A percentile compares a stretch with the other conserved stretches of the same genome.
These are phyloP conservation scores for Nothomitra cinnamomea DNA, from an alignment of 2,329 filamentous ascomycete species.

Conservation along the genomic window DNA sequence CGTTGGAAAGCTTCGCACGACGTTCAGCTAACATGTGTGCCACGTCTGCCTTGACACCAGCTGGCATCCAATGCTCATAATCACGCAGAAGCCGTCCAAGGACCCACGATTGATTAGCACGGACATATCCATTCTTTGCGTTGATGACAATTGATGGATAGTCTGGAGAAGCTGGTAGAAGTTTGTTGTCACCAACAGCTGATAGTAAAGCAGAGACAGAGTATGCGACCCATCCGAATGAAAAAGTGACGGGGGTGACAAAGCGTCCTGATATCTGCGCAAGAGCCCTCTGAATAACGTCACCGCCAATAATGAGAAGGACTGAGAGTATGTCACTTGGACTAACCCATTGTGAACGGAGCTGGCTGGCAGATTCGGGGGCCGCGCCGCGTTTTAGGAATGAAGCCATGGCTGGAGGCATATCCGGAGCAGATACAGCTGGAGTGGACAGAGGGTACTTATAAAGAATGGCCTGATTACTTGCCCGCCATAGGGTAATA, in stretches of 20 bases:
- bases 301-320: conserved; percentile 21
- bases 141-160: conserved; percentile 21
- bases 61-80: conserved; percentile 18
- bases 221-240: conserved; percentile 25
- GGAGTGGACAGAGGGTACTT: not conserved
- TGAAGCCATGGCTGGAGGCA: not conserved
- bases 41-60: not conserved
- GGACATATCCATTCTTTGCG: conserved; percentile 19
- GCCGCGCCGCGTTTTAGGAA: not conserved
- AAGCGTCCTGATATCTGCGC: conserved; percentile 17
- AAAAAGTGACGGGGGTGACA: conserved; percentile 21
- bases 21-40: conserved; percentile 7
- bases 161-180: conserved; percentile 22
- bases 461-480: too few relatives aligned
- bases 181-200: conserved; percentile 18
- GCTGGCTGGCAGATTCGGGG: not conserved
- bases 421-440: not conserved
- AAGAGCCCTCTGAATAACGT: conserved; percentile 21
- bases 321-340: conserved; percentile 18
- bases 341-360: not conserved
- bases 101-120: conserved; percentile 26
- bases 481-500: too few relatives aligned
- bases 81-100: conserved; percentile 27
- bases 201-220: conserved; percentile 17
- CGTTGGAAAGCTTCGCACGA: not conserved